Evolutionary conservation across 306 rosid species (phyloP), one percentile per base, ranked within the genome.

Genomic region (Lotus japonicus): DNA sequence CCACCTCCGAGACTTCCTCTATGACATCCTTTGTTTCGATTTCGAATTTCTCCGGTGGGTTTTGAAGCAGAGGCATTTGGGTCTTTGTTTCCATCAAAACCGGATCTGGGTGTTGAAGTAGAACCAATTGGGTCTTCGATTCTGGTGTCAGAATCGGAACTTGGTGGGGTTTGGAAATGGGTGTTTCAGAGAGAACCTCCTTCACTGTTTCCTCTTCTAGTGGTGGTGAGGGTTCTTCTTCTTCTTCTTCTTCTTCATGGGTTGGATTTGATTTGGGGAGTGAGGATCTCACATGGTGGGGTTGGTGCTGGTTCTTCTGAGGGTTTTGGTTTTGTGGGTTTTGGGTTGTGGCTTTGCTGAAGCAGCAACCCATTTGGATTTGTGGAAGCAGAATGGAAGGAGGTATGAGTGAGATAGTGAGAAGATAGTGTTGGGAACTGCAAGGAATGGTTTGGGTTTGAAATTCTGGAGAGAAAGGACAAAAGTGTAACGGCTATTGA

Each of bases 111-210:
- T 49, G 26, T 7, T 68, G 62, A 44, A 49, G 41, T 6, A 36
- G 3, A 23, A 44, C 67, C 64, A 76, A 9, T 50, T 73, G 83
- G 79, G 84, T 80, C 5, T 38, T 56, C 0, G 60, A 71, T 44
- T 68, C 82, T 48, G 53, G 54, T 12, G 3, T 48, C 58, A 58
- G 64, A 39, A 63, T 31, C 1, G 80, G 65, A 45, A 11, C 70
- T 54, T 64, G 82, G 1, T 23, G 72, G 0, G 85, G 87, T 38
- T 79, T 94, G 33, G 71, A 18, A 51, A 90, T 68, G 56, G 95
- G 91, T 54, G 91, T 95, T 69, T 94, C 99, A 0, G 89, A 88
- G 48, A 90, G 90, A 14, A 94, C 99, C 75, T 90, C 99, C 59
- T 94, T 94, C 55, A 94, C 99, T 4, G 81, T 65, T 77, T 94